Base-by-base conservation (phyloP, 1,139 yeast species). In the Sugiyamaella xylanicola region DNA sequence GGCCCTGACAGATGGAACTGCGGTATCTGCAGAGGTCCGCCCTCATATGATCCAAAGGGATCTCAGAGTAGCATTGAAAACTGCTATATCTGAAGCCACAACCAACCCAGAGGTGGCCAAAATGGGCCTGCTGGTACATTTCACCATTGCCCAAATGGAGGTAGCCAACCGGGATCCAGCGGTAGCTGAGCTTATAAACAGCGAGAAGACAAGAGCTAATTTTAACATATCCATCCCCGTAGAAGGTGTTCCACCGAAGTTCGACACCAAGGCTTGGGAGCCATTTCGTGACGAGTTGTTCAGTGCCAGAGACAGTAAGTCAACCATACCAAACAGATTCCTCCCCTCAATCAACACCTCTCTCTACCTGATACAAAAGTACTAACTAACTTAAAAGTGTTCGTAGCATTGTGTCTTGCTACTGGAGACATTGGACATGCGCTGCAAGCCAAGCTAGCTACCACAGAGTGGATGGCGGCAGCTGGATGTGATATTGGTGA, bases 221-320 rank as follows among this genome's bases (percentile, higher is more conserved):
- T 57, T 58, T 22, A 55, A 59, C 17, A 51, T 62, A 50, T 54
- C 58, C 4, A 43, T 62, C 11, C 56, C 60, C 2, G 41, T 60
- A 4, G 63, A 62, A 15, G 58, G 50, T n/a, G 61, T 54, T 8
- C 51, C 62, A 2, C 53, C 52, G 20, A 25, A 47, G 17, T 46
- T 19, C 22, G 51, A 42, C 9, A 32, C 56, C 11, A 61, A 60
- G 15, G 67, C 72, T n/a, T 72, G 88, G 87, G 82, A 79, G 60
- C 91, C 92, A 2, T 87, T 86, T 64, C 74, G 85, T 35, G 90
- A 86, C 60, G 96, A 88, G 67, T 79, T 85, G 60, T 85, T 88
- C 71, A 83, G 83, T 57, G 86, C 88, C 1, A 77, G 90, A 73
- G 93, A 87, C 63, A 55, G 51, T 48, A 48, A 7, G 51, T 47